Evolutionary conservation across 495 filamentous ascomycete genomes (phyloP).

Genomic region (Acidomyces sp.): DNA sequence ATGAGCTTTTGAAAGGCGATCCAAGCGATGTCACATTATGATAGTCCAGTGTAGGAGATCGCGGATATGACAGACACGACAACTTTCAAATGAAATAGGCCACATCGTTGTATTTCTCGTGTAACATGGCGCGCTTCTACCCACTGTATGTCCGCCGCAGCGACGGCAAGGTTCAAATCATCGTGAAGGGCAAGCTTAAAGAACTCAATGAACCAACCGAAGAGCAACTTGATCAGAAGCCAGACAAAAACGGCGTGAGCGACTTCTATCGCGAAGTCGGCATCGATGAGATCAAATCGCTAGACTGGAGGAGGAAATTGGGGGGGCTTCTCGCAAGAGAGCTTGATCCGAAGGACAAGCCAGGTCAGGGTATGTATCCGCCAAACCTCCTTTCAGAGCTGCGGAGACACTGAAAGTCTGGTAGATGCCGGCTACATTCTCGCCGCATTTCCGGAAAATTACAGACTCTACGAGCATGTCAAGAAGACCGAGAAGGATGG

Average conservation of each 20-base stretch:
- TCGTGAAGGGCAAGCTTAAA: constrained; percentile 19
- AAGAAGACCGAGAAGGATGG: constrained; percentile 27
- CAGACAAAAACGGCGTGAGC: constrained; percentile 35
- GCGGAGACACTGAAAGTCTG: too few species aligned
- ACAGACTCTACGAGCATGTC: constrained; percentile 45
- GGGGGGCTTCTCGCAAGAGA: constrained; percentile 38
- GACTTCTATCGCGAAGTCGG: constrained; percentile 36
- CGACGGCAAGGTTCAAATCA: constrained; percentile 30
- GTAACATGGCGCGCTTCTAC: constrained; percentile 26
- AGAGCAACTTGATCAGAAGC: constrained; percentile 33
- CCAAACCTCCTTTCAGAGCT: too few species aligned
- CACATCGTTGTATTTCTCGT: too few species aligned
- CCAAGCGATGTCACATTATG: too few species aligned
- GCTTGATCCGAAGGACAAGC: constrained; percentile 28
- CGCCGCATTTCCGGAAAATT: constrained; percentile 41
- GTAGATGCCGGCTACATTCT: constrained; percentile 39
- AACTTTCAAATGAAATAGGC: too few species aligned
- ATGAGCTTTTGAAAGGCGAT: too few species aligned
- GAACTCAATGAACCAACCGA: constrained; percentile 35
- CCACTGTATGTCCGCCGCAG: constrained; percentile 29
- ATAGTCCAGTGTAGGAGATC: too few species aligned
- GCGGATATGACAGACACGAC: too few species aligned
- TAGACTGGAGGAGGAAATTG: constrained; percentile 44
- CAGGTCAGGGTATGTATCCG: constrained; percentile 17
- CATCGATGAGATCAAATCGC: constrained; percentile 31